phyloP scores from a whole-genome alignment of 169 alveolate species.

The Theileria parva region DNA sequence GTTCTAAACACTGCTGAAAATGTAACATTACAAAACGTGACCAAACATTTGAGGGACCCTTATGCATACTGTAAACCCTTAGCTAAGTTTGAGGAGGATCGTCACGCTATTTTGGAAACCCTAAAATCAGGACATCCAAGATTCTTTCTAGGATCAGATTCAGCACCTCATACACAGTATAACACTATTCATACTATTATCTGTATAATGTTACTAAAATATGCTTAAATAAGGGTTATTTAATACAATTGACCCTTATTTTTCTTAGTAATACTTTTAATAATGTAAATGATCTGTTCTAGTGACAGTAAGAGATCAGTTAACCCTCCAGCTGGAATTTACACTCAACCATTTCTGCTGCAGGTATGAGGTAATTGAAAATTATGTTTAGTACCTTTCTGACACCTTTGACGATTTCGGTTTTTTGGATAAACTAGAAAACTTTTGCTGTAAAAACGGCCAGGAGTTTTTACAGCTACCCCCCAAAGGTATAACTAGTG shows the following conservation, averaged over 20 bases:
- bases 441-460: conserved; percentile 71
- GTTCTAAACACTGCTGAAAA: conserved; percentile 27
- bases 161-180: conserved; percentile 75
- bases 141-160: conserved; percentile 78
- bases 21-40: conserved; percentile 30
- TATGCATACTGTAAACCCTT: conserved; percentile 76
- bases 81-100: conserved; percentile 68
- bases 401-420: conserved; percentile 59
- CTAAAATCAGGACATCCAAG: conserved; percentile 41
- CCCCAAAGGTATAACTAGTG: conserved; percentile 30
- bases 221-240: too few species aligned
- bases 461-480: conserved; percentile 64
- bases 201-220: too few species aligned
- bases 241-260: too few species aligned
- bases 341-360: conserved; percentile 74
- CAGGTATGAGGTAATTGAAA: conserved; percentile 11
- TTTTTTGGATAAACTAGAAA: conserved; percentile 67
- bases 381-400: conserved; percentile 52
- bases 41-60: conserved; percentile 64
- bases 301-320: conserved; percentile 48
- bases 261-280: too few species aligned
- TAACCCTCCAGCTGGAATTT: conserved; percentile 75
- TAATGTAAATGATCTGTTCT: not conserved
- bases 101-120: conserved; percentile 63
- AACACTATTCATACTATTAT: not conserved